Percentiles rank a stretch among this genome's conserved stretches.
Evolutionary conservation across 2,329 filamentous ascomycete species (phyloP).

Genomic region (Aspergillus texensis): DNA sequence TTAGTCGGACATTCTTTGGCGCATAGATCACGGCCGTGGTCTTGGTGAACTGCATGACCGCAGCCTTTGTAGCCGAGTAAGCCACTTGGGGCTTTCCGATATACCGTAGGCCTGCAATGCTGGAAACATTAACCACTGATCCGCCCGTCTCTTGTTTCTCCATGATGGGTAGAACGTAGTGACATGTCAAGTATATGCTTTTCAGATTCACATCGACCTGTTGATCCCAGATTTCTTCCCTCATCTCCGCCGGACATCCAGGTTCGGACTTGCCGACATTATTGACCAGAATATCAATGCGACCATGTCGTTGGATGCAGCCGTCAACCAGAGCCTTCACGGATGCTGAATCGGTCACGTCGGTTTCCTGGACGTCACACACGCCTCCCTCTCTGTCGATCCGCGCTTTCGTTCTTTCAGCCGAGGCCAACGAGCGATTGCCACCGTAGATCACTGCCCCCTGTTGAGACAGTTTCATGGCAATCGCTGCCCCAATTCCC

Average conservation of each 20-base stretch:
- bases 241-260: conserved; percentile 53
- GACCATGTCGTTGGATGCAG: conserved; percentile 55
- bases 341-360: conserved; percentile 57
- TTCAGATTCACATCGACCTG: conserved; percentile 61
- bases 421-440: conserved; percentile 48
- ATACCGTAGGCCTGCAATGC: conserved; percentile 58
- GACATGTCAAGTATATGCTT: conserved; percentile 57
- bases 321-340: conserved; percentile 57
- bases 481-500: conserved; percentile 56
- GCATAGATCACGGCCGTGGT: conserved; percentile 51
- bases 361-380: conserved; percentile 47
- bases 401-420: conserved; percentile 43
- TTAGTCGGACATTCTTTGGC: conserved; percentile 46
- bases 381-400: conserved; percentile 37
- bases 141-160: conserved; percentile 33
- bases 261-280: conserved; percentile 62
- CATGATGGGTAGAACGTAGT: conserved; percentile 35
- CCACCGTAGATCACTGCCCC: conserved; percentile 56
- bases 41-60: conserved; percentile 55
- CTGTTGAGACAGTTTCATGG: conserved; percentile 51
- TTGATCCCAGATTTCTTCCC: conserved; percentile 54
- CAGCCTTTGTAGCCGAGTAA: conserved; percentile 57
- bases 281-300: conserved; percentile 63
- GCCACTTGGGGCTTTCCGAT: conserved; percentile 57
- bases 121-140: conserved; percentile 53